Base-by-base conservation (phyloP, 805 yeast genomes). In the Candida khao-thaluensis region DNA sequence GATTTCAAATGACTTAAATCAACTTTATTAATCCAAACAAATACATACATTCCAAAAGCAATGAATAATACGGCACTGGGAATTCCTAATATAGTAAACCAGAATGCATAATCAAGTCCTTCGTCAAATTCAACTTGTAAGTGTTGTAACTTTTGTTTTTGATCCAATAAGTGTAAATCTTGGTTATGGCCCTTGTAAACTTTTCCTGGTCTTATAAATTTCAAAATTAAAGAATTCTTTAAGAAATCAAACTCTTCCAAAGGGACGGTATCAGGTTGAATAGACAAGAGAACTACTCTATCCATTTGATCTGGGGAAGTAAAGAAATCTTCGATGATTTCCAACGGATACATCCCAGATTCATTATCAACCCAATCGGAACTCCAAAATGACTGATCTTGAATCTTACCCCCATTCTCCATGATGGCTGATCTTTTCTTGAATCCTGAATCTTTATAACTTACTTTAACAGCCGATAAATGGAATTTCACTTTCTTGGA, bases 351-450 rank as follows among this genome's bases (percentile, higher is more conserved):
- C 49, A 67, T 74, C 10, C 96, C 96, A 42, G 75, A 74, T 16
- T 65, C 66, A 44, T 74, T 76, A 5, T 52, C 41, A 7, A 86
- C 37, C 95, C 95, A 88, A 5, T 82, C 93, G 6, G 89, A 71
- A 1, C 78, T 61, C 62, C 65, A 84, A 53, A 87, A 85, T 2
- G 86, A 74, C 9, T 53, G 50, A 11, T 50, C 41, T 5, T 48
- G 48, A 23, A 63, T 42, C 17, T 44, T 49, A 6, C 71, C 74
- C 4, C 74, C 74, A 27, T 59, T 51, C 22, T 67, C 70, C 30
- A 69, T 53, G 2, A 63, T 61, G 7, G 56, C 45, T 2, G 71
- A 63, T 41, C 37, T 35, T 54, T 76, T 74, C 44, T 68, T 69
- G 64, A 73, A 67, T 1, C 90, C 90, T 59, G 79, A 77, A 11